A percentile compares a stretch with the other conserved stretches of the same genome.
Evolutionary conservation across 2,329 filamentous ascomycete genomes (phyloP).

Genomic region (Venturiaceae sp.): DNA sequence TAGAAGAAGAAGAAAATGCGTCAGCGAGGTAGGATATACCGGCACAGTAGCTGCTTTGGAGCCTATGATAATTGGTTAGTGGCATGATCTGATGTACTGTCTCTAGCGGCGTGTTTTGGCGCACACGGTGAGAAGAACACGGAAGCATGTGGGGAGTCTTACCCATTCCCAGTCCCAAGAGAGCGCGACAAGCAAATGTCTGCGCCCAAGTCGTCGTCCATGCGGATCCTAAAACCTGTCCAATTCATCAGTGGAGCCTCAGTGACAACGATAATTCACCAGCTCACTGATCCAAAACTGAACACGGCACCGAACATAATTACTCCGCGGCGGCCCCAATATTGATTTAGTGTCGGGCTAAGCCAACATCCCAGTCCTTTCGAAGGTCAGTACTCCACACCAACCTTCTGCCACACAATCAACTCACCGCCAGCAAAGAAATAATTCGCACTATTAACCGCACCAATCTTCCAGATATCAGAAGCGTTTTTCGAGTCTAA

Average conservation of each 20-base stretch:
- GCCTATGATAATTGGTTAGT: neutral
- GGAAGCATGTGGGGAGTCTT: too few relatives aligned
- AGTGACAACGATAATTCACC: too few relatives aligned
- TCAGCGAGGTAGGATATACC: neutral
- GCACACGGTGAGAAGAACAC: too few relatives aligned
- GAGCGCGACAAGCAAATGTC: neutral
- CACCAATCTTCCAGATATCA: neutral
- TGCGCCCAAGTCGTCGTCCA: neutral
- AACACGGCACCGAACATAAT: neutral
- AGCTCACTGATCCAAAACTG: too few relatives aligned
- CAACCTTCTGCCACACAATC: too few relatives aligned
- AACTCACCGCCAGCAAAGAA: neutral
- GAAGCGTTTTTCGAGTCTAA: neutral
- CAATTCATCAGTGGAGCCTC: too few relatives aligned
- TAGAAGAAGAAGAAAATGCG: neutral
- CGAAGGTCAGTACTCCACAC: too few relatives aligned
- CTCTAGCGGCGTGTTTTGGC: neutral
- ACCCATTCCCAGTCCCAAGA: neutral
- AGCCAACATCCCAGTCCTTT: neutral
- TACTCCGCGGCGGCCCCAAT: neutral
- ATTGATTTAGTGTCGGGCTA: neutral
- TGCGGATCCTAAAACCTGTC: neutral
- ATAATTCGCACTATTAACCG: neutral
- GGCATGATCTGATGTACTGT: neutral
- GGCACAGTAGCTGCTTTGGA: neutral